These are phyloP conservation scores for Ostreobium quekettii DNA, from an alignment of 139 green algal genomes.

Conservation along the genomic window DNA sequence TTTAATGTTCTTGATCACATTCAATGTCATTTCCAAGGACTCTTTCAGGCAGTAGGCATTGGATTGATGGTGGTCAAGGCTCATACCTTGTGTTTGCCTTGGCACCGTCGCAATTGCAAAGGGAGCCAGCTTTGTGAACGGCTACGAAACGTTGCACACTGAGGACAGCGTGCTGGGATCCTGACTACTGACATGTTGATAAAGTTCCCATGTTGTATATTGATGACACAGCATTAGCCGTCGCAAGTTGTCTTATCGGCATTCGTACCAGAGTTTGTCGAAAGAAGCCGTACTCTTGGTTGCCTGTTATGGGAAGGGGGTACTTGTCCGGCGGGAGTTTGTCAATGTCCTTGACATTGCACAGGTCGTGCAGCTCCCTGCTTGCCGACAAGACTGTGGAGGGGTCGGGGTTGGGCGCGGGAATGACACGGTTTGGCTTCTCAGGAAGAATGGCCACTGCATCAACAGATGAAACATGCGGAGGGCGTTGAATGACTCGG, in stretches of 20 bases:
- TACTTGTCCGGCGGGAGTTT: slow-evolving; percentile 32
- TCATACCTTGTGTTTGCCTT: neutral
- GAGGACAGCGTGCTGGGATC: neutral
- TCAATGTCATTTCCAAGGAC: no score
- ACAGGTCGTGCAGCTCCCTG: slow-evolving; percentile 19
- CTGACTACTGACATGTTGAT: slow-evolving; percentile 1
- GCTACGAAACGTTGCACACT: neutral
- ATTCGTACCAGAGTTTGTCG: slow-evolving; percentile 12
- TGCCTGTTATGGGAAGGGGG: slow-evolving; percentile 42
- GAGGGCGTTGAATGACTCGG: no score
- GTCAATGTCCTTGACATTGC: slow-evolving; percentile 34
- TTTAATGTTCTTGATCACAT: neutral
- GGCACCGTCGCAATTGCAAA: neutral
- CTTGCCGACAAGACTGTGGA: slow-evolving; percentile 20
- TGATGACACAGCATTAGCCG: no score
- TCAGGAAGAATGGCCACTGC: slow-evolving; percentile 52
- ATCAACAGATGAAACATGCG: neutral
- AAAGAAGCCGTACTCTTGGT: slow-evolving; percentile 53
- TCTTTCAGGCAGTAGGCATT: neutral
- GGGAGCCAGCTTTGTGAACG: neutral
- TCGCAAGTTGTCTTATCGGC: neutral
- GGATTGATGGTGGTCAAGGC: neutral
- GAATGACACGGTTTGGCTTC: slow-evolving; percentile 47
- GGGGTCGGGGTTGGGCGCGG: slow-evolving; percentile 31
- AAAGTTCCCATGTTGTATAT: neutral